Conservation (phyloP, 1,284 basidiomycete species). For the Apiotrichum mycotoxinovorans region DNA sequence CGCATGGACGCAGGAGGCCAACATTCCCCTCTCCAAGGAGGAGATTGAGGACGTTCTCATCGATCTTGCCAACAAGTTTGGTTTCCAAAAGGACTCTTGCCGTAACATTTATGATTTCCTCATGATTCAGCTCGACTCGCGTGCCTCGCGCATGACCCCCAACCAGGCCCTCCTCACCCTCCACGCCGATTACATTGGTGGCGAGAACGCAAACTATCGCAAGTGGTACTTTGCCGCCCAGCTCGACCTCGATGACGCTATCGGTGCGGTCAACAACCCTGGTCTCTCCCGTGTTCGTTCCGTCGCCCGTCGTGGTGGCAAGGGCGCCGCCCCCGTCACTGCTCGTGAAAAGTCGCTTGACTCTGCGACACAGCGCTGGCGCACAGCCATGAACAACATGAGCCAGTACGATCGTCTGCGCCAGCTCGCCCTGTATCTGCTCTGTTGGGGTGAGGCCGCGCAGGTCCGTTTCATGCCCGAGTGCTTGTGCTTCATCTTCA, state of each 20-base stretch:
- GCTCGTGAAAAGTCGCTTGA: constrained; percentile 77
- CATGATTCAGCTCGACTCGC: constrained; percentile 96
- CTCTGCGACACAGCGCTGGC: constrained; percentile 86
- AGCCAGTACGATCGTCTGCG: constrained; percentile 95
- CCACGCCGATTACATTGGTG: constrained; percentile 98
- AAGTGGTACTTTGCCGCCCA: constrained; percentile 99
- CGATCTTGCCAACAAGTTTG: constrained; percentile 97
- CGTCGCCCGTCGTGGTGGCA: constrained; percentile 59
- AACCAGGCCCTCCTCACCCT: constrained; percentile 91
- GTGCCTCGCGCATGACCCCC: constrained; percentile 95
- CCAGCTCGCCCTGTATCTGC: constrained; percentile 91
- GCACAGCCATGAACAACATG: constrained; percentile 98
- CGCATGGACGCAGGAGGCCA: constrained; percentile 85
- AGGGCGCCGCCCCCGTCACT: constrained; percentile 48
- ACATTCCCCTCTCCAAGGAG: constrained; percentile 94
- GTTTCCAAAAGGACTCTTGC: constrained; percentile 82
- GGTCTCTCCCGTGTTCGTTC: constrained; percentile 79
- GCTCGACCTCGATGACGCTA: constrained; percentile 95
- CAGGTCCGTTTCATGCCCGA: constrained; percentile 98
- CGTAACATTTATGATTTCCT: constrained; percentile 85
- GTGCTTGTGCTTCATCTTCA: constrained; percentile 98
- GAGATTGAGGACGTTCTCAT: constrained; percentile 99
- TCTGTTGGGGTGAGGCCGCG: constrained; percentile 98
- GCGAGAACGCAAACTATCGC: constrained; percentile 92
- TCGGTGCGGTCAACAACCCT: constrained; percentile 87